Conservation (phyloP, 768 basidiomycete genomes). For the Calocybe indica region DNA sequence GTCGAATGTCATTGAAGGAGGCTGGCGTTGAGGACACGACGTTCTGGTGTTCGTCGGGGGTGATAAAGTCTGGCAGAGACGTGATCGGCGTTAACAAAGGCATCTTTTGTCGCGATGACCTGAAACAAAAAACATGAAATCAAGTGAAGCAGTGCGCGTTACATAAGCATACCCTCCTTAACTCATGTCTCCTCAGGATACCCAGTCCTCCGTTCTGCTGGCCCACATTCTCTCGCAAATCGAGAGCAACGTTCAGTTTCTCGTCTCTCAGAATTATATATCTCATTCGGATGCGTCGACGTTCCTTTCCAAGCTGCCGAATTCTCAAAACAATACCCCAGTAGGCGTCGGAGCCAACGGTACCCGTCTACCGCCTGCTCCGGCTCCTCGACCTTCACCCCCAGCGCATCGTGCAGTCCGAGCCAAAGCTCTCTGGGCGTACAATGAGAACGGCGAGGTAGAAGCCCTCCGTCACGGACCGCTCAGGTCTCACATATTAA, state of each 20-base stretch:
- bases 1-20: constrained; percentile 82
- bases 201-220: constrained; percentile 41
- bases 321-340: constrained; percentile 8
- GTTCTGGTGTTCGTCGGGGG: constrained; percentile 59
- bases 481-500: neutral
- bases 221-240: constrained; percentile 55
- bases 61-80: constrained; percentile 29
- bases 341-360: constrained; percentile 5
- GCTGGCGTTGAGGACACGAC: constrained; percentile 76
- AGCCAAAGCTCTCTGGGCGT: constrained; percentile 60
- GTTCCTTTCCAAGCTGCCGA: constrained; percentile 47
- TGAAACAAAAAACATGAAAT: neutral
- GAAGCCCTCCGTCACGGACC: constrained; percentile 10
- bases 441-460: constrained; percentile 55
- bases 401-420: constrained; percentile 16
- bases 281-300: constrained; percentile 39
- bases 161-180: neutral
- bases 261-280: constrained; percentile 49
- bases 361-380: neutral
- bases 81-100: constrained; percentile 31
- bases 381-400: neutral
- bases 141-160: no score
- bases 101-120: constrained; percentile 19
- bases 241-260: constrained; percentile 50
- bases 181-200: constrained; percentile 26